Base-by-base conservation (phyloP, 1,284 basidiomycete genomes). In the Cryptococcus sp. region DNA sequence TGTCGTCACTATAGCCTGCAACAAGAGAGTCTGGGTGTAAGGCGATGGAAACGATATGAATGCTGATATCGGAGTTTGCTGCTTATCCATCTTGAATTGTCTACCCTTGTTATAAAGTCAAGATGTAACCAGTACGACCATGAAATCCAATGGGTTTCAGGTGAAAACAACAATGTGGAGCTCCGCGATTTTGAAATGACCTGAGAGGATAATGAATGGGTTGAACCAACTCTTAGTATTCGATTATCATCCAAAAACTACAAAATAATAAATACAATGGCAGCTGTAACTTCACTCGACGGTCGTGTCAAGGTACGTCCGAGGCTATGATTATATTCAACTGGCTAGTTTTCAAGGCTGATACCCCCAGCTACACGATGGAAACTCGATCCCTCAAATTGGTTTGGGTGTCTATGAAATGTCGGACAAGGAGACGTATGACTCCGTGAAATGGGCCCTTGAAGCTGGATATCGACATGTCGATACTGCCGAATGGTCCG, bases 41-140 rank as follows among this genome's bases (percentile, higher is more conserved):
- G 88, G 88, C 13, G 90, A 77, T 0, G 90, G 90, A 84, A 90
- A 93, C 34, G 81, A 82, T 33, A 89, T 83, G 65, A 85, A 80
- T 33, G 83, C 83, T 11, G 70, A 70, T 57, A 80, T 59, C 0
- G 66, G 63, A 23, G 45, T 46, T 42, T 15, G 49, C 44, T 41
- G 38, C 38, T 41, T 23, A 23, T 23, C 23, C 23, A 23, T 23
- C 23, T 23, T 23, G 23, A 23, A 23, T 23, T 23, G 23, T 23
- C 23, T 23, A 23, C 23, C 23, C 23, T 23, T 23, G 23, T 23
- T 23, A 23, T 23, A 23, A 23, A 23, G 23, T 23, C 23, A 23
- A 23, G 23, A 23, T 23, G 23, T 23, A 23, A 23, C 23, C 23
- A 23, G 23, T 23, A 23, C 23, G 23, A 23, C 23, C 23, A 23